These are phyloP conservation scores for Cutaneotrichosporon cutaneum DNA, from an alignment of 1,284 basidiomycete genomes.

Conservation along the genomic window DNA sequence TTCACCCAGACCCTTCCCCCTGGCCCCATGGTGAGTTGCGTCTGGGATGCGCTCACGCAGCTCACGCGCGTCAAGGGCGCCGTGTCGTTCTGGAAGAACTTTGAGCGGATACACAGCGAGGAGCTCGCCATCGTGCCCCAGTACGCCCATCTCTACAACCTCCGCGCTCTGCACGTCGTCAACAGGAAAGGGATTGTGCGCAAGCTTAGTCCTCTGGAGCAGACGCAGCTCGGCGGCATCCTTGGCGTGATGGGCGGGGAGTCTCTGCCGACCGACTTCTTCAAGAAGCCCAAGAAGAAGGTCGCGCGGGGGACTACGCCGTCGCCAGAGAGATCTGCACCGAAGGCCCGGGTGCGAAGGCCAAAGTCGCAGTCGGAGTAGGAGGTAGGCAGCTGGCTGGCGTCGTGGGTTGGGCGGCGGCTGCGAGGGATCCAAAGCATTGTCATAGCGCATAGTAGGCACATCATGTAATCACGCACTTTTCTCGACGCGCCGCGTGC, in stretches of 20 bases:
- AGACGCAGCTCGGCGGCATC: not conserved
- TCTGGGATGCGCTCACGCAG: not conserved
- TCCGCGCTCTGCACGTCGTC: not conserved
- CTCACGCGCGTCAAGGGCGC: not conserved
- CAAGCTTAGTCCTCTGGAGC: not conserved
- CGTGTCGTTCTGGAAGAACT: not conserved
- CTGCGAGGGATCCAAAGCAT: too few relatives aligned
- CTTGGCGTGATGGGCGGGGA: not conserved
- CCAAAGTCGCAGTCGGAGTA: too few relatives aligned
- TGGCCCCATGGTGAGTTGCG: not conserved
- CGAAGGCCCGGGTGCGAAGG: too few relatives aligned
- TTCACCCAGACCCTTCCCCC: not conserved
- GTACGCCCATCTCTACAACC: not conserved
- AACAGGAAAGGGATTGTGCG: not conserved
- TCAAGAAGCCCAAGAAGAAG: too few relatives aligned
- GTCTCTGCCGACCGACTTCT: not conserved
- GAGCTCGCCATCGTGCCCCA: not conserved
- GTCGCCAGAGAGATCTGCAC: too few relatives aligned
- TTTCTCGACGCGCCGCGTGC: too few relatives aligned
- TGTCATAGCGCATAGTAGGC: too few relatives aligned
- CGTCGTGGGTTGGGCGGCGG: too few relatives aligned
- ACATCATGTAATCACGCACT: too few relatives aligned
- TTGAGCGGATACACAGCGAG: not conserved
- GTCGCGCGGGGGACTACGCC: too few relatives aligned
- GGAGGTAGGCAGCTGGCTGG: too few relatives aligned